Conservation (phyloP, 148 eudicot genomes). For the Fagopyrum tataricum region DNA sequence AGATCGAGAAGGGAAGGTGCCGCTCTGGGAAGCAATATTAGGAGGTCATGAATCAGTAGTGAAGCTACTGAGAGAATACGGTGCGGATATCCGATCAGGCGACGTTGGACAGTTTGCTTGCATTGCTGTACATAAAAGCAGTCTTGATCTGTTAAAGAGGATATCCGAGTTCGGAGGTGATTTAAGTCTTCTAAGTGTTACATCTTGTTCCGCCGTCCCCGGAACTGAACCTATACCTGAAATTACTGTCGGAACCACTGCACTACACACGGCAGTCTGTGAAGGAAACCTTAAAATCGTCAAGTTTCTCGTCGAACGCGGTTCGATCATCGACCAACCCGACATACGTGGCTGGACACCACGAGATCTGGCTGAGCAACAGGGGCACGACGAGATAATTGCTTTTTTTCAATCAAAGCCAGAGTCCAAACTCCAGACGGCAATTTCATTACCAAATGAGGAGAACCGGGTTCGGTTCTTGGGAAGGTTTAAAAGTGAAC, state of each 20-base stretch:
- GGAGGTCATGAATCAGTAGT: slow-evolving; percentile 38
- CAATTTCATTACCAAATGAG: slow-evolving; percentile 18
- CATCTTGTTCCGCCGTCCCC: background rate
- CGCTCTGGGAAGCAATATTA: slow-evolving; percentile 79
- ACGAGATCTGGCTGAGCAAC: slow-evolving; percentile 63
- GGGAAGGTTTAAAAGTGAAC: slow-evolving; percentile 56
- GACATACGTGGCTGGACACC: slow-evolving; percentile 61
- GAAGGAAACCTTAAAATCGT: slow-evolving; percentile 58
- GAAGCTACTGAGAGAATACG: slow-evolving; percentile 39
- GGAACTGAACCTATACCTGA: background rate
- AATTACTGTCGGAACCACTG: slow-evolving; percentile 32
- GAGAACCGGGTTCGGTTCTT: slow-evolving; percentile 24
- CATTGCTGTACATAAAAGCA: slow-evolving; percentile 46
- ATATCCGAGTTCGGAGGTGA: slow-evolving; percentile 48
- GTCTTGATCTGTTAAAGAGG: slow-evolving; percentile 43
- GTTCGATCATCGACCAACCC: slow-evolving; percentile 41
- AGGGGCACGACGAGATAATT: slow-evolving; percentile 61
- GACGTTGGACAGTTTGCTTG: slow-evolving; percentile 64
- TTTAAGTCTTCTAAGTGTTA: slow-evolving; percentile 27
- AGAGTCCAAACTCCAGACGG: slow-evolving; percentile 20
- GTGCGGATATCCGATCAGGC: slow-evolving; percentile 45
- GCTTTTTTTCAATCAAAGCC: slow-evolving; percentile 33
- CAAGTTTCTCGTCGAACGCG: slow-evolving; percentile 46
- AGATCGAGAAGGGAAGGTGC: slow-evolving; percentile 73
- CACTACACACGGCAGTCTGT: slow-evolving; percentile 65